Evolutionary conservation across 2,329 filamentous ascomycete species (phyloP), one percentile per base, ranked within the genome.

Genomic region (Pestalotiopsis sp.): DNA sequence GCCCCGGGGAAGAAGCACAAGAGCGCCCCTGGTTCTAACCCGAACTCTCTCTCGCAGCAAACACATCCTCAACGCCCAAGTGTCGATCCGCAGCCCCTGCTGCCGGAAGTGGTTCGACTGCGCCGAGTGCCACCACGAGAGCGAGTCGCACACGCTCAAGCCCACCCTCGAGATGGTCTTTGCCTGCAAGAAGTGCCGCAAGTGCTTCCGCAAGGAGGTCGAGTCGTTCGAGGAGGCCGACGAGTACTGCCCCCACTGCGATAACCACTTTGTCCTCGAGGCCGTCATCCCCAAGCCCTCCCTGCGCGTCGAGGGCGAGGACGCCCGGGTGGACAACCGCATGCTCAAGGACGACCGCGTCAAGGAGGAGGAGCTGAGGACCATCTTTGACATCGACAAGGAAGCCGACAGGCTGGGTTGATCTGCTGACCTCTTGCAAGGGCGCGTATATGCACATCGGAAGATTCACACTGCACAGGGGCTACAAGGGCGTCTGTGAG

Each of bases 101-200:
- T 99, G 96, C 85, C 89, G 90, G 70, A 98, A 97, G 86, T 99
- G 97, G 97, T 99, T 98, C 84, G 96, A 99, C 85, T 99, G 96
- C 82, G 93, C 93, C 72, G 92, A 98, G 80, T 99, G 96, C 84
- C 96, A 99, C 83, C 83, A 84, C 66, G 96, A 99, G 80, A 85
- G 89, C 70, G 92, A 97, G 81, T 82, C 85, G 70, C 96, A 98
- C 80, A 82, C 87, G 49, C 90, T 99, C 25, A 82, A 88, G 66
- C 92, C 97, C 82, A 87, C 86, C 72, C 87, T 91, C 74, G 96
- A 99, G 78, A 97, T 99, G 94, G 88, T 86, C 49, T 98, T 99
- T 77, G 94, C 93, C 65, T 99, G 96, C 88, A 99, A 99, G 77
- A 99, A 99, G 85, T 99, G 96, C 90, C 95, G 92, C 75, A 99